A percentile compares a stretch with the other conserved stretches of the same genome.
These are phyloP conservation scores for Dacryopinax primogenitus DNA, from an alignment of 768 basidiomycete species.

Conservation along the genomic window DNA sequence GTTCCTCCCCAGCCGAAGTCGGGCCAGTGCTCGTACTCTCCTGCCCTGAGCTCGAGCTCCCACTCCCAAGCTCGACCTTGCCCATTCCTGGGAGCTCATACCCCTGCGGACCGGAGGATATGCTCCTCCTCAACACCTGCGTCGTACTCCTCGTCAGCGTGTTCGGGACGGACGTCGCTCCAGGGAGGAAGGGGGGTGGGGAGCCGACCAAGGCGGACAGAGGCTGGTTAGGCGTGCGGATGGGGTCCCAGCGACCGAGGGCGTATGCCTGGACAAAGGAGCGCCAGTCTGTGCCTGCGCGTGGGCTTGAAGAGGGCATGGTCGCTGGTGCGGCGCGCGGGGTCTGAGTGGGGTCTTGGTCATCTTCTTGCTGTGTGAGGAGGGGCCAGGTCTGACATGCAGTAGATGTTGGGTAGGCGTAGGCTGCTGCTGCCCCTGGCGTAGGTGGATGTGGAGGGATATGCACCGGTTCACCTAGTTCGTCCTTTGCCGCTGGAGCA, in stretches of 20 bases:
- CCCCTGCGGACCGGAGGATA: constrained; percentile 1
- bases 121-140: neutral
- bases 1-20: too few species aligned
- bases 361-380: neutral
- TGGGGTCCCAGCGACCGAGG: constrained; percentile 64
- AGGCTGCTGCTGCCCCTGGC: neutral
- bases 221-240: constrained; percentile 10
- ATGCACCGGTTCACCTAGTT: neutral
- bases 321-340: neutral
- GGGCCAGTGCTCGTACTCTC: neutral
- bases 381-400: neutral
- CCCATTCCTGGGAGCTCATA: too few species aligned
- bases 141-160: neutral
- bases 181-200: neutral
- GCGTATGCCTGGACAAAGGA: constrained; percentile 68
- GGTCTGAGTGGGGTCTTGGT: neutral
- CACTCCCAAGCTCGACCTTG: too few species aligned
- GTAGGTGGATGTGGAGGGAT: constrained; percentile 1
- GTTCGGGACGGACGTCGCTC: constrained; percentile 5
- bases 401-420: neutral
- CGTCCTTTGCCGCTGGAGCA: neutral
- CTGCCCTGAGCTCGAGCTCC: too few species aligned
- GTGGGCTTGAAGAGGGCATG: too few species aligned
- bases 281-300: constrained; percentile 42
- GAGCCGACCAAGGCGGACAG: neutral